Percentiles rank a stretch among this genome's conserved stretches.
Conservation (phyloP, 495 filamentous ascomycete genomes). For the Copromyces sp. region DNA sequence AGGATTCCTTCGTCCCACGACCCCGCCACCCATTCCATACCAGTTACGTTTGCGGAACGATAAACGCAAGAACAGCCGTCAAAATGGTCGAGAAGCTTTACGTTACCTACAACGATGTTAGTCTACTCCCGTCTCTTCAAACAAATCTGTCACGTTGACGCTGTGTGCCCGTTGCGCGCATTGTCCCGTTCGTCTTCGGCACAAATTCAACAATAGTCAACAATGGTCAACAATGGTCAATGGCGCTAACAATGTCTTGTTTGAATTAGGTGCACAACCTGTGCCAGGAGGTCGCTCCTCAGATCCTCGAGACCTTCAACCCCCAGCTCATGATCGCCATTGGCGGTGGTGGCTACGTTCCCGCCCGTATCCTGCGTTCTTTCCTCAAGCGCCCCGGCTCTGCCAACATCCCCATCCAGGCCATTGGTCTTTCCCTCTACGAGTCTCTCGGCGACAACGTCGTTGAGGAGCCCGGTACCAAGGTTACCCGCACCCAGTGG, state of each 20-base stretch:
- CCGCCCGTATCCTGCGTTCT: slow-evolving; percentile 91
- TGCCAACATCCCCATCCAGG: slow-evolving; percentile 98
- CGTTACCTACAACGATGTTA: slow-evolving; percentile 91
- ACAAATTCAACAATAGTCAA: background rate
- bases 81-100: slow-evolving; percentile 83
- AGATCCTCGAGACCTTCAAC: slow-evolving; percentile 72
- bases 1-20: background rate
- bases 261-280: slow-evolving; percentile 79
- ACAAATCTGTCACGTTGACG: background rate
- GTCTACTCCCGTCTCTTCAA: slow-evolving; percentile 9
- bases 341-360: slow-evolving; percentile 93
- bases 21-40: background rate
- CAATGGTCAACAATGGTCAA: background rate
- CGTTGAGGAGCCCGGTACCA: slow-evolving; percentile 68
- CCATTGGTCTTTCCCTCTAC: slow-evolving; percentile 95
- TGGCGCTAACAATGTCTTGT: background rate
- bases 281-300: slow-evolving; percentile 71
- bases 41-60: background rate
- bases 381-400: slow-evolving; percentile 86
- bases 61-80: slow-evolving; percentile 10
- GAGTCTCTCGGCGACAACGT: slow-evolving; percentile 59
- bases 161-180: background rate
- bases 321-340: slow-evolving; percentile 98
- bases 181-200: background rate
- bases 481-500: slow-evolving; percentile 98